Base-by-base conservation (phyloP, 495 filamentous ascomycete genomes). In the Xylaria bambusicola region DNA sequence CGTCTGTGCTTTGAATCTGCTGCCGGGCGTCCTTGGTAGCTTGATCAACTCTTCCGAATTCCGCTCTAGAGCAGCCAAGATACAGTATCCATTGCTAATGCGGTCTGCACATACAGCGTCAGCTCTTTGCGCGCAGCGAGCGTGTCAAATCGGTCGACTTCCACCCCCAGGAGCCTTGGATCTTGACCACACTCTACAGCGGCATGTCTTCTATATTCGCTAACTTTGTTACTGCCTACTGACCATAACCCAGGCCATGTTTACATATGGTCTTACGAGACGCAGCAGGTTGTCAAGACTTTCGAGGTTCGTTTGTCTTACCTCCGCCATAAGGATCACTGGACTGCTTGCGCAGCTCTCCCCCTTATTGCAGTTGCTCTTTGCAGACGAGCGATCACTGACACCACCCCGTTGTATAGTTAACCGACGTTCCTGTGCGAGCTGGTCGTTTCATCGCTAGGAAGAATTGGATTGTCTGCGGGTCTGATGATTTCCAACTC, bases 401-500 rank as follows among this genome's bases (percentile, higher is more conserved):
- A 52, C 9, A 5, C 15, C 27, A 26, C 33, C 7, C 21, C 20
- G 15, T 7, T 15, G 31, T n/a, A 17, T 6, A 60, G 80, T 87
- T 99, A 56, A 97, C 93, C 70, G 94, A 99, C 84, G 94, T 99
- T 49, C 94, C 94, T 60, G 94, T 98, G 50, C 88, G 94, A 75
- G 95, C 95, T 42, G 94, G 94, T 66, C 90, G 95, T 60, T 98
- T 98, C 75, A 85, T 98, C 72, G 91, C 95, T 65, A 84, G 94
- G 60, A 98, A 98, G 84, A 98, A 98, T 75, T 98, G 95, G 95
- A 95, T 99, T 66, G 93, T 97, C 42, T 96, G 92, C 75, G 94
- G 94, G 63, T 96, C 91, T 45, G 94, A 99, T 79, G 94, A 98
- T 80, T 99, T 97, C 81, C 93, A 97, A 73, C 81, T 97, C 33